Conservation (phyloP, 352 stramenopile genomes). For the Phytophthora tentaculata region DNA sequence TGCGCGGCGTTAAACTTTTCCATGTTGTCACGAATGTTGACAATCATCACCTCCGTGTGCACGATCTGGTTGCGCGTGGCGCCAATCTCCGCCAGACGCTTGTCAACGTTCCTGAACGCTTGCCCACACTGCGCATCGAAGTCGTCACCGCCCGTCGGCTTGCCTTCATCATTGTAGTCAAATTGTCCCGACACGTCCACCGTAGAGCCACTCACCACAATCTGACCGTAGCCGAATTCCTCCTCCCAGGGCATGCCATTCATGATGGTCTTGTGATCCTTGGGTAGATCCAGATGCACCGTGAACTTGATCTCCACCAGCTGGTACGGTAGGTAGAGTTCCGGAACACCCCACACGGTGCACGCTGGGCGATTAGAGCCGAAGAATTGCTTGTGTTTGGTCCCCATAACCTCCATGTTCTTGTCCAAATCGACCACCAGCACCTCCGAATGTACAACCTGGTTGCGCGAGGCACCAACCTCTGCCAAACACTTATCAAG, state of each 20-base stretch:
- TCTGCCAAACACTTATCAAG: constrained; percentile 10
- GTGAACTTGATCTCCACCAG: constrained; percentile 10
- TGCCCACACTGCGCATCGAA: constrained; percentile 7
- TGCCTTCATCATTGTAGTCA: constrained; percentile 5
- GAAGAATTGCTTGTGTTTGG: constrained; percentile 7
- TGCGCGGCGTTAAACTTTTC: constrained; percentile 2
- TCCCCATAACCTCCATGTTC: constrained; percentile 7
- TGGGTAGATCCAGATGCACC: not conserved
- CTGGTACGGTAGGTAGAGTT: constrained; percentile 1
- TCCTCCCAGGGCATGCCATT: constrained; percentile 9
- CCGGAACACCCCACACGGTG: constrained; percentile 6
- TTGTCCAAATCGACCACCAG: constrained; percentile 8
- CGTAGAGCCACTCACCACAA: constrained; percentile 7
- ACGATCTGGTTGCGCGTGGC: constrained; percentile 5
- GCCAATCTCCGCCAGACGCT: constrained; percentile 4
- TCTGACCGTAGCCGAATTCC: constrained; percentile 6
- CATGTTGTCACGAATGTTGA: constrained; percentile 11
- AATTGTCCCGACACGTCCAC: constrained; percentile 7
- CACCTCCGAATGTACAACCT: constrained; percentile 8
- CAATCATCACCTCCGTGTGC: constrained; percentile 4
- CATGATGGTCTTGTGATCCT: constrained; percentile 10
- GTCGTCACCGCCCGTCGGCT: constrained; percentile 4
- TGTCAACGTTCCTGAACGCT: constrained; percentile 9
- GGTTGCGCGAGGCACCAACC: constrained; percentile 3
- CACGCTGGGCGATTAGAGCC: constrained; percentile 1